Evolutionary conservation across 805 yeast species (phyloP).

Genomic region (Yarrowia keelungensis): DNA sequence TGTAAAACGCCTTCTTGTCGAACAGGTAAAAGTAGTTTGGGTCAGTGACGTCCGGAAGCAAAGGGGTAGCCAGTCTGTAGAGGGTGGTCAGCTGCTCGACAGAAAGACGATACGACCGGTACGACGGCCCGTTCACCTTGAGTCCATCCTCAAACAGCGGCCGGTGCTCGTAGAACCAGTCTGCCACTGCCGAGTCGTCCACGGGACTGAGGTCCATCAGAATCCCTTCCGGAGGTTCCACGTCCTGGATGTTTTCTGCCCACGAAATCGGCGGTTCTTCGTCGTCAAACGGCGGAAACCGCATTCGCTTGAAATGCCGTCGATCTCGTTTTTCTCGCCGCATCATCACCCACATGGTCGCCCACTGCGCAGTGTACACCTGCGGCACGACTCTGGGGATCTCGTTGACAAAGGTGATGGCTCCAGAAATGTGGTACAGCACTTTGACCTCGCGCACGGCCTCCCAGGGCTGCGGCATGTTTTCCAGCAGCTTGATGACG

Average conservation of each 20-base stretch:
- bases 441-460: slow-evolving; percentile 82
- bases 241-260: slow-evolving; percentile 76
- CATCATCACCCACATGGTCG: slow-evolving; percentile 91
- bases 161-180: slow-evolving; percentile 81
- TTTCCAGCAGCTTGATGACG: slow-evolving; percentile 82
- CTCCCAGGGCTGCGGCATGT: slow-evolving; percentile 99
- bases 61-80: slow-evolving; percentile 72
- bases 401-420: slow-evolving; percentile 94
- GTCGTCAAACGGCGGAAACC: slow-evolving; percentile 96
- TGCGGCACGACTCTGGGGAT: slow-evolving; percentile 92
- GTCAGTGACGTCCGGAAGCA: slow-evolving; percentile 64
- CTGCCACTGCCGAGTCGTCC: slow-evolving; percentile 66
- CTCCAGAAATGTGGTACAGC: slow-evolving; percentile 88
- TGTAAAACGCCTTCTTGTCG: slow-evolving; percentile 78
- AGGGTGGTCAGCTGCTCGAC: slow-evolving; percentile 68
- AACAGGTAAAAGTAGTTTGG: slow-evolving; percentile 73
- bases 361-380: slow-evolving; percentile 93
- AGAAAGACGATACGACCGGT: slow-evolving; percentile 72
- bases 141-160: slow-evolving; percentile 68
- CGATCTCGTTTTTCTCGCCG: slow-evolving; percentile 92
- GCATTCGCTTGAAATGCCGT: slow-evolving; percentile 85
- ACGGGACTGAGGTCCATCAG: slow-evolving; percentile 67
- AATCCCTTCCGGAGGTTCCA: slow-evolving; percentile 76
- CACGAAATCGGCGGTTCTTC: slow-evolving; percentile 93
- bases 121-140: slow-evolving; percentile 77